Base-by-base conservation (phyloP, 78 protist genomes). In the Polysphondylium violaceum region DNA sequence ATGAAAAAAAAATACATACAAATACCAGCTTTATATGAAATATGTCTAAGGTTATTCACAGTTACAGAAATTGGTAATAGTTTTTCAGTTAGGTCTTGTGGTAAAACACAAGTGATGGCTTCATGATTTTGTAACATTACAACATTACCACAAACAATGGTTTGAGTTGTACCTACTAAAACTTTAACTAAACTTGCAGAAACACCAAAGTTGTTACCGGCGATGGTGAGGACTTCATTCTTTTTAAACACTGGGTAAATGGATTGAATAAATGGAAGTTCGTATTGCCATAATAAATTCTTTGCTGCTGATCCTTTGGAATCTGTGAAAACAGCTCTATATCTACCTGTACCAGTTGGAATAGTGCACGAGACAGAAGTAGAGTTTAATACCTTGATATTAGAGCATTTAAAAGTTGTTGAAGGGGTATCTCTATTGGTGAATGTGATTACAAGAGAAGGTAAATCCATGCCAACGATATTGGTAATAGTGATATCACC, bases 1-100 rank as follows among this genome's bases (percentile, higher is more conserved):
- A 14, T 29, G 6, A 36, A 36, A 8, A 64, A 36, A 1, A 36
- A 4, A 25, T 69, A 69, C 65, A 38, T 73, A 73, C 78, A 74
- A 56, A 74, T 36, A 8, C 71, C 65, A n/a, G 83, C 83, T 56
- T 74, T 74, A 74, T 33, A 74, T 38, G 69, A 56, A 25, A 23
- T 4, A 74, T 38, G 38, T 38, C 8, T 56, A 14, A 40, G 31
- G 5, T 40, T 33, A 23, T 60, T 29, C 1, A 51, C 68, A 0
- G 3, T 12, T 16, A 74, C 36, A 2, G 68, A 33, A 21, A 74
- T 27, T 12, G 83, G 83, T 74, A 74, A 74, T 16, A 74, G 38
- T 43, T 56, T 74, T 23, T 38, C 53, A 3, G 71, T 56, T 2
- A 74, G 17, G 21, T 21, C 27, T 11, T 38, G 27, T n/a, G 31